Percentiles rank a stretch among this genome's conserved stretches.
Conservation (phyloP, 2,329 filamentous ascomycete species). For the Botrytis tulipae region DNA sequence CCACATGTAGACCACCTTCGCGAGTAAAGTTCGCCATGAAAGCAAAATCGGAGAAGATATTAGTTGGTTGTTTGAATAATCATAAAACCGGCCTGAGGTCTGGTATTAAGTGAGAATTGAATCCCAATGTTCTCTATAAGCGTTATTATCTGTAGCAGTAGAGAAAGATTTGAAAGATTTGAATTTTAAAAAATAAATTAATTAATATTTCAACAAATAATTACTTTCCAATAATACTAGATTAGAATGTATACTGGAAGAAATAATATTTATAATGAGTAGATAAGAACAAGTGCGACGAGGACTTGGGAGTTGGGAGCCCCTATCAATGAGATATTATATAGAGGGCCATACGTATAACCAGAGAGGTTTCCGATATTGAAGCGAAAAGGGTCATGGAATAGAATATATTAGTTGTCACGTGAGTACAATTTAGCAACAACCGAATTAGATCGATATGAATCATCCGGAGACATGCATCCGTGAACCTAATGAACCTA, state of each 20-base stretch:
- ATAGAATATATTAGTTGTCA: not conserved
- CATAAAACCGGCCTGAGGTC: not conserved
- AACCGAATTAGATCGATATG: not conserved
- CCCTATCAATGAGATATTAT: not conserved
- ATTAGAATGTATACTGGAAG: not conserved
- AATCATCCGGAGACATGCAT: not conserved
- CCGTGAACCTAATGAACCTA: not conserved
- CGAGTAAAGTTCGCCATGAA: not conserved
- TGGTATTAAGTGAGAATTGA: not conserved
- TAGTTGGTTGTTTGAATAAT: not conserved
- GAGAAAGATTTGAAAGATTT: not conserved
- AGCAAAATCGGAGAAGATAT: not conserved
- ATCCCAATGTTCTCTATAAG: too few species aligned
- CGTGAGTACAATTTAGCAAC: not conserved
- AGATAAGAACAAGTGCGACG: not conserved
- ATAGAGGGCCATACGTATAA: not conserved
- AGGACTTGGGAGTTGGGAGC: not conserved
- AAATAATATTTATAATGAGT: not conserved
- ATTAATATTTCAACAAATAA: not conserved
- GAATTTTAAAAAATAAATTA: not conserved
- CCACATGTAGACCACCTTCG: not conserved
- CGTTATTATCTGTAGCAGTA: too few species aligned
- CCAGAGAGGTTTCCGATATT: not conserved
- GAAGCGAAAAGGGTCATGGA: not conserved
- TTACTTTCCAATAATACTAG: not conserved